Evolutionary conservation across 495 filamentous ascomycete species (phyloP).

Genomic region (Melanomma pulvis-pyrius): DNA sequence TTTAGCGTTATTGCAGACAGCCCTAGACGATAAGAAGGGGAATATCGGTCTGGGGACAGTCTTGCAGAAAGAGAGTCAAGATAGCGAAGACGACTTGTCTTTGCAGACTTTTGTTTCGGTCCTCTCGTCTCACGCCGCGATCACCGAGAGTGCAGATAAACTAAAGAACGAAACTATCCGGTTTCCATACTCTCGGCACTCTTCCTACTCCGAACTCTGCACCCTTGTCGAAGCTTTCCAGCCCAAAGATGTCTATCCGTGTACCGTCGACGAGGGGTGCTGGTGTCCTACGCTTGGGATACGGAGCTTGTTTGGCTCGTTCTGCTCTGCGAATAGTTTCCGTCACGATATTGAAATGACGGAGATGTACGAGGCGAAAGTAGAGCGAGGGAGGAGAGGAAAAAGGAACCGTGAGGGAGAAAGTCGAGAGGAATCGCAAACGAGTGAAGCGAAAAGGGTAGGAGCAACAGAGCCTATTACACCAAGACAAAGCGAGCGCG

Average conservation of each 20-base stretch:
- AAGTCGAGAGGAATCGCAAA: slow-evolving; percentile 12
- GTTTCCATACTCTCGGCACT: slow-evolving; percentile 92
- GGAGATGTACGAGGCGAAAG: slow-evolving; percentile 17
- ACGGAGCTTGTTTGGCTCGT: slow-evolving; percentile 66
- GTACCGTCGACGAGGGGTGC: slow-evolving; percentile 66
- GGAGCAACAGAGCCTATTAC: background rate
- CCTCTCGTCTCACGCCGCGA: slow-evolving; percentile 7
- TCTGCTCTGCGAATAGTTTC: slow-evolving; percentile 65
- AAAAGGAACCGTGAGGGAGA: slow-evolving; percentile 11
- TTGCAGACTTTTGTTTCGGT: slow-evolving; percentile 25
- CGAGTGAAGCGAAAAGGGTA: background rate
- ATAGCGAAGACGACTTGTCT: slow-evolving; percentile 14
- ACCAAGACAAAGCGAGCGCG: background rate
- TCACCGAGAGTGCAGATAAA: background rate
- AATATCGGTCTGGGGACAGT: slow-evolving; percentile 23
- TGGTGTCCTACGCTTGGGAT: slow-evolving; percentile 71
- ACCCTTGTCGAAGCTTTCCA: slow-evolving; percentile 67
- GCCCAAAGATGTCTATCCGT: slow-evolving; percentile 80
- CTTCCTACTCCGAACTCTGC: slow-evolving; percentile 80
- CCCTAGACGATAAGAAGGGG: slow-evolving; percentile 14
- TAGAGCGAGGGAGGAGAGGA: slow-evolving; percentile 1
- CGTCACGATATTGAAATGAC: slow-evolving; percentile 68
- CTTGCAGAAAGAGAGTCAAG: slow-evolving; percentile 17
- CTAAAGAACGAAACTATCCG: slow-evolving; percentile 36
- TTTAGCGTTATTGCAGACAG: slow-evolving; percentile 13